Base-by-base conservation (phyloP, 768 basidiomycete genomes). In the Hericium alpestre region DNA sequence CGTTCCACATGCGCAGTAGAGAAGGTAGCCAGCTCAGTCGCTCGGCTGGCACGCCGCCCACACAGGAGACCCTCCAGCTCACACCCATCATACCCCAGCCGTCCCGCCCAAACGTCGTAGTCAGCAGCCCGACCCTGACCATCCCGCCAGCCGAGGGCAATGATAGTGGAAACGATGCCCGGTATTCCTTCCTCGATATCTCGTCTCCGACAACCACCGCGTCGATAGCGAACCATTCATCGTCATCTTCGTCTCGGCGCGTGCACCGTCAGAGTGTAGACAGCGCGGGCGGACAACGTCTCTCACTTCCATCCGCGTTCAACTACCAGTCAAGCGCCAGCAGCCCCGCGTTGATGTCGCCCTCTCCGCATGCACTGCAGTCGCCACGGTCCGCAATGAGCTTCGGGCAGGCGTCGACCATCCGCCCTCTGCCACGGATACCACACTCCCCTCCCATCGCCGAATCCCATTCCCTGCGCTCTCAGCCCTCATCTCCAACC, bases 131-230 rank as follows among this genome's bases (percentile, higher is more conserved):
- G 4, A 22, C 41, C 13, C 32, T 18, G 38, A 18, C 13, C 27
- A 52, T n/a, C 18, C 46, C 12, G 41, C 2, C 40, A 13, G 49
- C 47, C 41, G 58, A 52, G 12, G 52, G 41, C 20, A 56, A 46
- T 23, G 58, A 56, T 11, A 23, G 22, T 13, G 25, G 32, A 37
- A 13, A 25, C 13, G 58, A 48, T 13, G 16, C 16, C 9, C 53
- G 55, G n/a, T 61, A 40, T 13, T 63, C 62, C 20, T 63, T 63
- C 60, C 53, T 63, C 2, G 62, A 63, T 15, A 61, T 63, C 49
- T 47, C 57, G 20, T 61, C 62, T 40, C 60, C 62, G 43, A n/a
- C 15, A n/a, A 22, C 20, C 37, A 39, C 56, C 2, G 55, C 38
- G 25, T 55, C 32, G 10, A 25, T 41, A 13, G 51, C 38, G 10